Evolutionary conservation across 2,329 filamentous ascomycete species (phyloP), one percentile per base, ranked within the genome.

Genomic region (Calonectria multiphialidica): DNA sequence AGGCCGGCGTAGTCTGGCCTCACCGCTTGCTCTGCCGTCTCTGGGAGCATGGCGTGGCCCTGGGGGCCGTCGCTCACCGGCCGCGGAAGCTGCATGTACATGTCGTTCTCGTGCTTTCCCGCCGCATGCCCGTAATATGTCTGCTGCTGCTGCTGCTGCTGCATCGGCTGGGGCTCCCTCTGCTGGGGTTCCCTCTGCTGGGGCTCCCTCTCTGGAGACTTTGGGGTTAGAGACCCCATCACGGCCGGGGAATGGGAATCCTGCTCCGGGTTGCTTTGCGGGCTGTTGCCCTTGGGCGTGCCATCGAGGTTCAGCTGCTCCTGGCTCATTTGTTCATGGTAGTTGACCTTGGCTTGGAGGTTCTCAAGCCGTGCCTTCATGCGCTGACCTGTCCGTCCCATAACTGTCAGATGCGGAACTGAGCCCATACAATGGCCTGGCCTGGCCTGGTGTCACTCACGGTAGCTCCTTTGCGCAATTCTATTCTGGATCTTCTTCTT

Each of bases 401-500:
- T 30, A 5, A 8, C 13, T 53, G 53, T 68, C 37, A 68, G 65
- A 28, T 61, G 30, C 23, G 2, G 21, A n/a, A 33, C 21, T 25
- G 9, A 37, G 18, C 13, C n/a, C 28, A 45, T 6, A 30, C 16
- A 16, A 18, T 6, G n/a, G n/a, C n/a, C n/a, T n/a, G n/a, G n/a
- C n/a, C n/a, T n/a, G n/a, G n/a, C n/a, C 28, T 21, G 42, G 30
- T 16, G 15, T 10, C 13, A 61, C 65, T 12, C n/a, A 68, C 65
- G 65, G 45, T 68, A 68, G 42, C 65, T 68, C 25, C 65, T 59
- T 40, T 68, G 65, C 7, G 65, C 65, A 50, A 68, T 68, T 59
- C 65, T 68, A 35, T 68, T 68, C 30, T 68, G 65, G 30, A 68
- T 59, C 33, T 68, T 68, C 33, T 68, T 68, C 53, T 68, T 68